Conservation (phyloP, 1,284 basidiomycete species). For the Heterobasidion annosum region DNA sequence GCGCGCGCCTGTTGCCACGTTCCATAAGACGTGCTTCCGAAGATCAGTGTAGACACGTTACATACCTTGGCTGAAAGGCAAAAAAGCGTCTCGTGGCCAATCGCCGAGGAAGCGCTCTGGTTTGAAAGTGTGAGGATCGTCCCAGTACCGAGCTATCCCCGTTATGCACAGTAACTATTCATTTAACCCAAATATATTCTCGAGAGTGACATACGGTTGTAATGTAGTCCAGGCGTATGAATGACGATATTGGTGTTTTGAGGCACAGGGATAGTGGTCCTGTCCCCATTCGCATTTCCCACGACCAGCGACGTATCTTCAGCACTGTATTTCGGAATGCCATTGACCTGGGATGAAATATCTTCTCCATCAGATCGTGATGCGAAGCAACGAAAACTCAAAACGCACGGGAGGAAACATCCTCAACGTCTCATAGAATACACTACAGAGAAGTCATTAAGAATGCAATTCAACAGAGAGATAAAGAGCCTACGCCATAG, state of each 20-base stretch:
- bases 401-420: conserved; percentile 43
- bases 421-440: conserved; percentile 48
- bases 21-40: background rate
- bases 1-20: conserved; percentile 14
- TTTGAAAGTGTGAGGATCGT: conserved; percentile 38
- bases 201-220: conserved; percentile 25
- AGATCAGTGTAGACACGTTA: background rate
- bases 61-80: conserved; percentile 43
- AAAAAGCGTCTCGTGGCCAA: conserved; percentile 39
- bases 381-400: background rate
- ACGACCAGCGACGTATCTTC: conserved; percentile 35
- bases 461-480: background rate
- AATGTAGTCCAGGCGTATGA: conserved; percentile 9
- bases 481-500: conserved; percentile 29
- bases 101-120: conserved; percentile 43
- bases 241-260: conserved; percentile 20
- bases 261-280: conserved; percentile 30
- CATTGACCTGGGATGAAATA: conserved; percentile 22
- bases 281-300: conserved; percentile 25
- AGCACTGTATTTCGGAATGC: conserved; percentile 38
- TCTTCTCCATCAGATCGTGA: background rate
- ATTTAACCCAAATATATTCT: too few relatives aligned
- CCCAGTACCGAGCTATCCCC: conserved; percentile 38
- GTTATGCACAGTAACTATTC: background rate
- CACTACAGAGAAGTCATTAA: conserved; percentile 22